Evolutionary conservation across 805 yeast genomes (phyloP).

Genomic region (Wickerhamiella spandovensis): DNA sequence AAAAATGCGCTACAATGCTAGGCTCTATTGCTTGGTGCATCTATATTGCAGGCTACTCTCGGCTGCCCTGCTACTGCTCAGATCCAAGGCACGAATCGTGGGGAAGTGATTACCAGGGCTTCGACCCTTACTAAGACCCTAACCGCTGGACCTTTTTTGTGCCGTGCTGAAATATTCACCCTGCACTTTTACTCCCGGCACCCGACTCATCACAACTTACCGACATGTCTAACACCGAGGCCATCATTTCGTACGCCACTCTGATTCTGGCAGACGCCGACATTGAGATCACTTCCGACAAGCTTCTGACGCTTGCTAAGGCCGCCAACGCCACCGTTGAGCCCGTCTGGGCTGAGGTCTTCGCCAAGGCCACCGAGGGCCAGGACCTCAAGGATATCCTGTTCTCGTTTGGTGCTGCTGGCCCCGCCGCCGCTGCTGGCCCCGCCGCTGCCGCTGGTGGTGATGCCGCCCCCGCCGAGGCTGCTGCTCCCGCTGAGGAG

Average conservation of each 20-base stretch:
- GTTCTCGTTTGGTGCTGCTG: conserved; percentile 51
- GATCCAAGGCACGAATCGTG: too few species aligned
- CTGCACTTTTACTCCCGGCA: conserved; percentile 4
- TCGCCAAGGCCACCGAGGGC: conserved; percentile 77
- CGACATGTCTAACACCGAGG: conserved; percentile 67
- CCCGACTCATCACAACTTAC: conserved; percentile 3
- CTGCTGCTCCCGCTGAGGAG: conserved; percentile 60
- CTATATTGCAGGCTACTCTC: too few species aligned
- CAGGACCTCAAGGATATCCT: conserved; percentile 69
- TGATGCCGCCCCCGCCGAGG: conserved; percentile 56
- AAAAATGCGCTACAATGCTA: too few species aligned
- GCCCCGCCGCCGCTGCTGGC: conserved; percentile 93
- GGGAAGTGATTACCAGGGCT: background rate
- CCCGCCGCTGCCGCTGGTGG: conserved; percentile 65
- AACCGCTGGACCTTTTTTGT: background rate
- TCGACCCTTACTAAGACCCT: too few species aligned
- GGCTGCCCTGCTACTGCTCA: too few species aligned
- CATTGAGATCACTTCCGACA: conserved; percentile 70
- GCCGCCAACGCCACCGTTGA: conserved; percentile 53
- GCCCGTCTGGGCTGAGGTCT: conserved; percentile 66
- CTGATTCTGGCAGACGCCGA: conserved; percentile 89
- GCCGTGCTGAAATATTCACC: conserved; percentile 2
- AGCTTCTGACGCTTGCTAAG: conserved; percentile 55
- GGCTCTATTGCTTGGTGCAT: too few species aligned
- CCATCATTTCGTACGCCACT: conserved; percentile 89